Evolutionary conservation across 2,329 filamentous ascomycete species (phyloP), one percentile per base, ranked within the genome.

Genomic region (Aspergillus sojae): DNA sequence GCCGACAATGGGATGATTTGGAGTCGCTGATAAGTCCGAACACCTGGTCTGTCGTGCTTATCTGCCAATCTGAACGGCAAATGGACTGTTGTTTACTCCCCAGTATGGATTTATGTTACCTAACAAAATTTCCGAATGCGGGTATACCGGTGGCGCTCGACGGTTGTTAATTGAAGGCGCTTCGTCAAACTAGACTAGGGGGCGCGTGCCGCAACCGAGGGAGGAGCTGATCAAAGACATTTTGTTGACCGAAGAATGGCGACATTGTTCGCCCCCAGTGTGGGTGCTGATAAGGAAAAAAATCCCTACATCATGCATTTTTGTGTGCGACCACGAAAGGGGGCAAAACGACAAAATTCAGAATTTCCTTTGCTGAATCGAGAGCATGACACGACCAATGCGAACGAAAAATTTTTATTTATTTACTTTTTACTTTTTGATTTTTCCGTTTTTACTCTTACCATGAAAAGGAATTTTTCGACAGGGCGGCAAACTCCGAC

Each of bases 51-150:
- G 41, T 21, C 61, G 46, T 67, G 60, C 68, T 68, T 68, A 70
- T 70, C 68, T 62, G 43, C 61, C 54, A 41, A 30, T 30, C 28
- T 59, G 30, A 48, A 48, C 43, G 39, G 57, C 41, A 54, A 41
- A 48, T 55, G 19, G 45, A 39, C 45, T 58, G 26, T 10, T 19
- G 23, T 60, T 45, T 21, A 32, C 7, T 32, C 48, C 28, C 19
- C 16, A 32, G 53, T 39, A 56, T 34, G 36, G 57, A 46, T 67
- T 68, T 65, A 64, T 67, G 62, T 70, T 70, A 70, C 68, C 67
- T 70, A 70, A 70, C 57, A 26, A 32, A 55, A 50, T 59, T 66
- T 63, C 68, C 65, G 62, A 45, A 62, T 62, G 57, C 62, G 62
- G 65, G 63, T 60, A 48, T 63, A n/a, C 58, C 60, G 54, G 61